A percentile compares a stretch with the other conserved stretches of the same genome.
Evolutionary conservation across 177 flowering plant species (phyloP).

Genomic region (Vitis hybrid): DNA sequence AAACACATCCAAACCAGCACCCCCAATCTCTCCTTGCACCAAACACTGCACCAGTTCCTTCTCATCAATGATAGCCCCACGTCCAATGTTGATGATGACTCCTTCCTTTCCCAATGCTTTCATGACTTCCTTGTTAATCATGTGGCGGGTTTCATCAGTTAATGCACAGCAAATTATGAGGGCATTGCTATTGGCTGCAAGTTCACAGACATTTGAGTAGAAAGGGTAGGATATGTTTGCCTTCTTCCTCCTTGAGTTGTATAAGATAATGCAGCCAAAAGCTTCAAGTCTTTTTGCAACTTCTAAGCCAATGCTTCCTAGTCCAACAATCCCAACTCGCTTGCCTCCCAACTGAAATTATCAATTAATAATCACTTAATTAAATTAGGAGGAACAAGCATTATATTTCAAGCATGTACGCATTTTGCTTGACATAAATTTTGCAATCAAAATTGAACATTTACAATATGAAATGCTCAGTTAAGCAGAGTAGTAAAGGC

Average conservation of each 20-base stretch:
- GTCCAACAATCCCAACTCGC: slow-evolving; percentile 69
- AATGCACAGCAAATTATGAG: slow-evolving; percentile 61
- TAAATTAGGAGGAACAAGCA: not conserved
- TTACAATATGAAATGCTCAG: too few relatives aligned
- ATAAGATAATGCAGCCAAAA: slow-evolving; percentile 58
- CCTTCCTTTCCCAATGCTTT: slow-evolving; percentile 64
- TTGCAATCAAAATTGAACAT: too few relatives aligned
- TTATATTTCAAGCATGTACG: not conserved
- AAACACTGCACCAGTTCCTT: slow-evolving; percentile 58
- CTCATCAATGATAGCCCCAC: slow-evolving; percentile 72
- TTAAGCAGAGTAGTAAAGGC: too few relatives aligned
- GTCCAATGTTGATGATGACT: slow-evolving; percentile 60
- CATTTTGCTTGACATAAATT: not conserved
- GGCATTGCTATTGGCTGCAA: slow-evolving; percentile 47
- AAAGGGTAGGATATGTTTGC: slow-evolving; percentile 36
- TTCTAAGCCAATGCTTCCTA: slow-evolving; percentile 67
- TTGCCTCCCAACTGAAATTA: slow-evolving; percentile 60
- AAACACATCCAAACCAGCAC: slow-evolving; percentile 85
- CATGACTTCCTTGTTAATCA: slow-evolving; percentile 54
- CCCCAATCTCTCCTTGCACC: slow-evolving; percentile 52
- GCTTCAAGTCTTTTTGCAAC: slow-evolving; percentile 67
- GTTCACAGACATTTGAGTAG: slow-evolving; percentile 41
- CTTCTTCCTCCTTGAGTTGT: slow-evolving; percentile 57
- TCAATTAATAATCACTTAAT: not conserved
- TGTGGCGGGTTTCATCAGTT: slow-evolving; percentile 55